Base-by-base conservation (phyloP, 2,329 filamentous ascomycete genomes). In the Colletotrichum karsti region DNA sequence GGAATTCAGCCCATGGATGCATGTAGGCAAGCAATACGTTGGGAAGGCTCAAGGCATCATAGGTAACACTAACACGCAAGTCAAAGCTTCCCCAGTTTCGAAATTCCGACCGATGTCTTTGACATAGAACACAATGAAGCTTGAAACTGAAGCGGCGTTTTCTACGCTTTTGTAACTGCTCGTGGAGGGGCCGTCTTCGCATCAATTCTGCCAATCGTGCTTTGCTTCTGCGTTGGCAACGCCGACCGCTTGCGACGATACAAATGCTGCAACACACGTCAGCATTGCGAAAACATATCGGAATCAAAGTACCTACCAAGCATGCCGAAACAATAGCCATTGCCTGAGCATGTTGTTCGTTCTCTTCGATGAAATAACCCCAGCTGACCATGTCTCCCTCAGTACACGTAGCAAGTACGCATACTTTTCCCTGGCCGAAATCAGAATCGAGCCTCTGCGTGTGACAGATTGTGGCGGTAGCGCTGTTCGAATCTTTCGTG, bases 291-390 rank as follows among this genome's bases (percentile, higher is more conserved):
- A 33, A 13, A 2, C n/a, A 20, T 24, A 20, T 24, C n/a, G 9
- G 18, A 5, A 1, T 20, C 8, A 18, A 37, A 13, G 33, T 18
- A 39, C 61, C 44, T 51, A 58, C 61, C n/a, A 57, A 39, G 18
- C 41, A 41, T 26, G 61, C 61, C 18, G 53, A 37, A 33, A 58
- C 42, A 18, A 63, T 24, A 15, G 61, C 53, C 61, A 63, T 39
- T 20, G 30, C 61, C 42, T 41, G 10, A 9, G 33, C 41, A n/a
- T 5, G 30, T 12, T 50, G 7, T 20, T 35, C 7, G 42, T 42
- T 42, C 5, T n/a, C 24, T 12, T 58, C 53, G 8, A 63, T 33
- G 18, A 33, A 57, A n/a, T 58, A 63, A 3, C 61, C 53, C 61
- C 61, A 63, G 13, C 24, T 42, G 15, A 46, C 41, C 22, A 39